Percentiles rank a stretch among this genome's conserved stretches.
These are phyloP conservation scores for Nigrospora sphaerica DNA, from an alignment of 2,329 filamentous ascomycete genomes.

Conservation along the genomic window DNA sequence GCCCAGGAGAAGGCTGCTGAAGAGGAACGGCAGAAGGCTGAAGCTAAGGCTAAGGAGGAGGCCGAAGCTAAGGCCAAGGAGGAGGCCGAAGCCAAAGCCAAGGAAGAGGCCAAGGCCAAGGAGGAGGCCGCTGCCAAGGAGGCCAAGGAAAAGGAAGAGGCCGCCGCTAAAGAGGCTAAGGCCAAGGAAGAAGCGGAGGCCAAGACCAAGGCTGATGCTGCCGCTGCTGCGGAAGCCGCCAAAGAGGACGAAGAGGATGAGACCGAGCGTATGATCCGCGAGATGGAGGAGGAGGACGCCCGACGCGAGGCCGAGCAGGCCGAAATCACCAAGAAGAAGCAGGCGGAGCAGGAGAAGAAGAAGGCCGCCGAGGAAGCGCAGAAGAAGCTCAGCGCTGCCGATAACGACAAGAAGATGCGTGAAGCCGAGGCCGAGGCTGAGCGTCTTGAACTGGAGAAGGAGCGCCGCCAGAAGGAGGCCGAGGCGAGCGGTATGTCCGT, in stretches of 20 bases:
- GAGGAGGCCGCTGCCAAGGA: constrained; percentile 26
- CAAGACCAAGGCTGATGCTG: constrained; percentile 21
- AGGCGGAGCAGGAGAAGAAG: constrained; percentile 36
- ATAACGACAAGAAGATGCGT: constrained; percentile 59
- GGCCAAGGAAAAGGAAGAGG: constrained; percentile 22
- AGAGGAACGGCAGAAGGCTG: constrained; percentile 17
- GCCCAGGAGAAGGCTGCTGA: constrained; percentile 26
- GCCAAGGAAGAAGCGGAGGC: too few relatives aligned
- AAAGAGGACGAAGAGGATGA: constrained; percentile 45
- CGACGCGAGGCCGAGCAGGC: constrained; percentile 41
- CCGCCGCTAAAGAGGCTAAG: too few relatives aligned
- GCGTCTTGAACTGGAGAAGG: constrained; percentile 64
- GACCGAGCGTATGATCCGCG: constrained; percentile 51
- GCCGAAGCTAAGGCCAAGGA: constrained; percentile 21
- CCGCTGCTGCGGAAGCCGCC: constrained; percentile 28
- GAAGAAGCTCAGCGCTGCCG: constrained; percentile 39
- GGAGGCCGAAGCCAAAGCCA: constrained; percentile 17
- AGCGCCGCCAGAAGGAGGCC: constrained; percentile 43
- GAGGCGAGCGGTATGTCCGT: constrained; percentile 44
- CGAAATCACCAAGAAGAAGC: constrained; percentile 31
- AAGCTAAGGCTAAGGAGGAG: constrained; percentile 14
- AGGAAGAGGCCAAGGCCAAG: constrained; percentile 17
- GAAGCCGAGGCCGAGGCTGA: constrained; percentile 70
- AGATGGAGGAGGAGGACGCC: constrained; percentile 53
- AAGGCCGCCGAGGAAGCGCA: constrained; percentile 34